Evolutionary conservation across 2,329 filamentous ascomycete genomes (phyloP).

Genomic region (Albophoma yamanashiensis): DNA sequence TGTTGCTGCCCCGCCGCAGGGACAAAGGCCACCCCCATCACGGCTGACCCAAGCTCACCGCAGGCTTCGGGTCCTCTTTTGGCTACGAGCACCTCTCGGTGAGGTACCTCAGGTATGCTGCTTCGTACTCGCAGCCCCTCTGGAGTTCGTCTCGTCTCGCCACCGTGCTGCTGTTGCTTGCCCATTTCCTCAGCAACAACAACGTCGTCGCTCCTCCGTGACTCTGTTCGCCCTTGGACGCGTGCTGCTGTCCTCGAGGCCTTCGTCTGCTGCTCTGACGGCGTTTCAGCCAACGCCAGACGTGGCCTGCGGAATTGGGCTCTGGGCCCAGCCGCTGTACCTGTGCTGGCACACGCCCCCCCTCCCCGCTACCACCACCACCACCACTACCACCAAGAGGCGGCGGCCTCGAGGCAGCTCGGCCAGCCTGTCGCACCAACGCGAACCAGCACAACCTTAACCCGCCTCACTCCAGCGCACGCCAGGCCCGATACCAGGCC

Average conservation of each 20-base stretch:
- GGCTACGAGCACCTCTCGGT: no score
- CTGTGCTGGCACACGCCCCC: background rate
- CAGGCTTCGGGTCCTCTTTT: no score
- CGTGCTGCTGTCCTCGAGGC: background rate
- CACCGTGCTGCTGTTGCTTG: background rate
- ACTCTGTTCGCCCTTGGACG: no score
- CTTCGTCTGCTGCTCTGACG: background rate
- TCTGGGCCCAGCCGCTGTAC: background rate
- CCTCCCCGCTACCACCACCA: background rate
- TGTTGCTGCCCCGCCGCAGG: background rate
- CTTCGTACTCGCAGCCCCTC: background rate
- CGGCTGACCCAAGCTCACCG: background rate
- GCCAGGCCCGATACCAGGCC: background rate
- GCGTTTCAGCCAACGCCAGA: conserved; percentile 10
- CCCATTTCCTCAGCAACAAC: background rate
- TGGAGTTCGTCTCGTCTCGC: background rate
- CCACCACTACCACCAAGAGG: background rate
- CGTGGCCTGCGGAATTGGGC: background rate
- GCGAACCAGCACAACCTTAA: background rate
- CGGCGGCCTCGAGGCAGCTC: background rate
- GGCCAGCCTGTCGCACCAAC: background rate
- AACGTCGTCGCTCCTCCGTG: background rate
- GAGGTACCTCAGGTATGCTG: background rate
- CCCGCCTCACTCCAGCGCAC: background rate
- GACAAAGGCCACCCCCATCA: background rate